Evolutionary conservation across 768 basidiomycete genomes (phyloP).

Genomic region (Mycena indigotica): DNA sequence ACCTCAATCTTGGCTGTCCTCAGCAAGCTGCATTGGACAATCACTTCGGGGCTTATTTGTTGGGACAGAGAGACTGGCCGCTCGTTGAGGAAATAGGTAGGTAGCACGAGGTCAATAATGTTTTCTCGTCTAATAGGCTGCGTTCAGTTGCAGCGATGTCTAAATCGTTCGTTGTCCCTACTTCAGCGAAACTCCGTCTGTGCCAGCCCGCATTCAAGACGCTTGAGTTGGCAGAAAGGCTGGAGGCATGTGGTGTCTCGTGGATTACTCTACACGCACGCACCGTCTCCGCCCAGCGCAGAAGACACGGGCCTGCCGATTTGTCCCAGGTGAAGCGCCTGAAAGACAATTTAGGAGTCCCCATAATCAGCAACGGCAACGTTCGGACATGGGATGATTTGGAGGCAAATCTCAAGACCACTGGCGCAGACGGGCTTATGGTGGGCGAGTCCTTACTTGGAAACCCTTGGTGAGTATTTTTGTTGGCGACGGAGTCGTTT

Average conservation of each 20-base stretch:
- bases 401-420: slow-evolving; percentile 50
- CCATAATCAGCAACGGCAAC: slow-evolving; percentile 80
- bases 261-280: slow-evolving; percentile 79
- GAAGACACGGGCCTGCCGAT: slow-evolving; percentile 74
- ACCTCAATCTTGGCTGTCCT: slow-evolving; percentile 82
- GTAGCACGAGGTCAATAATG: slow-evolving; percentile 8
- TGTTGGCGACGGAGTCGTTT: background rate
- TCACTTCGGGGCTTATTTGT: slow-evolving; percentile 77
- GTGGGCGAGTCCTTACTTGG: slow-evolving; percentile 76
- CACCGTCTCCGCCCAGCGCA: slow-evolving; percentile 66
- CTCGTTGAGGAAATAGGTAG: slow-evolving; percentile 65
- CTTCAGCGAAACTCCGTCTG: slow-evolving; percentile 64
- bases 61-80: slow-evolving; percentile 73
- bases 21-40: slow-evolving; percentile 66
- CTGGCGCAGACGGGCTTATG: slow-evolving; percentile 76
- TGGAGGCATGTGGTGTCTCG: slow-evolving; percentile 67
- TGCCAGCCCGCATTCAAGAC: slow-evolving; percentile 59
- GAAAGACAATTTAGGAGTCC: slow-evolving; percentile 52
- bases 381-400: slow-evolving; percentile 65
- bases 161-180: slow-evolving; percentile 61
- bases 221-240: slow-evolving; percentile 52
- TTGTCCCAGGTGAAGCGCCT: slow-evolving; percentile 59
- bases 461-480: slow-evolving; percentile 64
- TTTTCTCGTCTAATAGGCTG: background rate
- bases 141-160: slow-evolving; percentile 64